Conservation (phyloP, 352 stramenopile genomes). For the Saprolegnia parasitica region DNA sequence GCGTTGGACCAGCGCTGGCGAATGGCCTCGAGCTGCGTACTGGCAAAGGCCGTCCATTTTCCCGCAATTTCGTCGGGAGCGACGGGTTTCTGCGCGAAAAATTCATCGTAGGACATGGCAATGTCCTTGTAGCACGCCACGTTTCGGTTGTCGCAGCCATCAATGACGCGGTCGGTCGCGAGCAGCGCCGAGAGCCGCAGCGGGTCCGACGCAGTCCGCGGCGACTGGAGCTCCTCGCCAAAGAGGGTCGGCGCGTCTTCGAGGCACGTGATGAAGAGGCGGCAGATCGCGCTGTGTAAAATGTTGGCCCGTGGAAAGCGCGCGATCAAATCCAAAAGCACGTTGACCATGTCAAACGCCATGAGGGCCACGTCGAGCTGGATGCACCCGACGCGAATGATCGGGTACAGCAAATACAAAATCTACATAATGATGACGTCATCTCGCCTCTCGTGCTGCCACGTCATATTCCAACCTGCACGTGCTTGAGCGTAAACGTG, state of each 20-base stretch:
- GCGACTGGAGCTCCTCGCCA: conserved; percentile 65
- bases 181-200: conserved; percentile 35
- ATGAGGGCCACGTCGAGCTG: conserved; percentile 39
- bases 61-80: conserved; percentile 37
- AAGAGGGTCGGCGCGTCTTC: conserved; percentile 79
- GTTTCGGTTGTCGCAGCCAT: neutral
- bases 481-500: conserved; percentile 53
- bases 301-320: conserved; percentile 22
- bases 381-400: conserved; percentile 66
- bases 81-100: conserved; percentile 52
- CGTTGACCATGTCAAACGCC: conserved; percentile 9
- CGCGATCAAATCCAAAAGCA: conserved; percentile 13
- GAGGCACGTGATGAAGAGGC: conserved; percentile 70
- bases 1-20: conserved; percentile 14
- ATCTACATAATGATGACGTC: conserved; percentile 28
- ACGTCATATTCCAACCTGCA: conserved; percentile 35
- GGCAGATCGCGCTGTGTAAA: conserved; percentile 30
- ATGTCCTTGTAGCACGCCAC: conserved; percentile 49
- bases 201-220: conserved; percentile 39
- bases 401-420: conserved; percentile 68
- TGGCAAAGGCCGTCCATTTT: conserved; percentile 48
- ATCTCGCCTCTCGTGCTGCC: neutral
- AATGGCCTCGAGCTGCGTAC: conserved; percentile 15
- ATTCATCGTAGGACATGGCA: conserved; percentile 70
- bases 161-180: neutral